These are phyloP conservation scores for Tripterygium wilfordii DNA, from an alignment of 177 flowering plant genomes.

Conservation along the genomic window DNA sequence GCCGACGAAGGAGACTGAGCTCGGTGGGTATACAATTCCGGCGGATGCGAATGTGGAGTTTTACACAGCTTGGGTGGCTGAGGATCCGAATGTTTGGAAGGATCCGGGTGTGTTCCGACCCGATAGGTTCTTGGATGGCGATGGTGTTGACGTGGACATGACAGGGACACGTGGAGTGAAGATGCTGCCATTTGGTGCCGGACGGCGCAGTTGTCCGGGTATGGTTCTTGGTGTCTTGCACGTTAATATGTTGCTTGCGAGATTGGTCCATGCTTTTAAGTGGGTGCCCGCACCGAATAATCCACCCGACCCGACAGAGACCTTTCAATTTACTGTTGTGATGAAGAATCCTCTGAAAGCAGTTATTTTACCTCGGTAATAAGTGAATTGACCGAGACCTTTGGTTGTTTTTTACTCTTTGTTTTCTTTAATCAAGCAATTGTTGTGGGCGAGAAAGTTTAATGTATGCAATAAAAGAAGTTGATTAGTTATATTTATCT, in stretches of 20 bases:
- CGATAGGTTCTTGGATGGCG: slow-evolving; percentile 80
- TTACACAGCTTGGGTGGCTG: slow-evolving; percentile 77
- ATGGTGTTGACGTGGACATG: slow-evolving; percentile 70
- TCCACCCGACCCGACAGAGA: slow-evolving; percentile 82
- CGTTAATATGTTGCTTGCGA: slow-evolving; percentile 58
- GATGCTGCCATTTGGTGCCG: slow-evolving; percentile 92
- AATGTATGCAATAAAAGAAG: too few species aligned
- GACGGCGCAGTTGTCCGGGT: slow-evolving; percentile 88
- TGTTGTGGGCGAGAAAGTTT: too few species aligned
- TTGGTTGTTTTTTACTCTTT: too few species aligned
- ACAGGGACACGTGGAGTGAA: slow-evolving; percentile 64
- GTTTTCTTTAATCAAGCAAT: too few species aligned
- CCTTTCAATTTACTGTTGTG: slow-evolving; percentile 81
- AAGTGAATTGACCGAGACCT: too few species aligned
- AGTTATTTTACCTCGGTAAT: slow-evolving; percentile 57
- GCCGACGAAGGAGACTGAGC: slow-evolving; percentile 49
- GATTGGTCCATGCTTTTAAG: slow-evolving; percentile 72
- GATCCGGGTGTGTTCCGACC: slow-evolving; percentile 74
- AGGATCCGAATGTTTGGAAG: slow-evolving; percentile 70
- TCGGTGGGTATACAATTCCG: slow-evolving; percentile 77
- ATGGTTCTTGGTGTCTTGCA: slow-evolving; percentile 65
- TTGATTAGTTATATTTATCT: too few species aligned
- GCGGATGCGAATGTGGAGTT: slow-evolving; percentile 63
- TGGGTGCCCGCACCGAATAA: slow-evolving; percentile 57
- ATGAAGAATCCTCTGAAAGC: slow-evolving; percentile 87